Percentiles rank a stretch among this genome's conserved stretches.
phyloP scores from a whole-genome alignment of 352 stramenopile genomes.

The Phytopythium vexans region DNA sequence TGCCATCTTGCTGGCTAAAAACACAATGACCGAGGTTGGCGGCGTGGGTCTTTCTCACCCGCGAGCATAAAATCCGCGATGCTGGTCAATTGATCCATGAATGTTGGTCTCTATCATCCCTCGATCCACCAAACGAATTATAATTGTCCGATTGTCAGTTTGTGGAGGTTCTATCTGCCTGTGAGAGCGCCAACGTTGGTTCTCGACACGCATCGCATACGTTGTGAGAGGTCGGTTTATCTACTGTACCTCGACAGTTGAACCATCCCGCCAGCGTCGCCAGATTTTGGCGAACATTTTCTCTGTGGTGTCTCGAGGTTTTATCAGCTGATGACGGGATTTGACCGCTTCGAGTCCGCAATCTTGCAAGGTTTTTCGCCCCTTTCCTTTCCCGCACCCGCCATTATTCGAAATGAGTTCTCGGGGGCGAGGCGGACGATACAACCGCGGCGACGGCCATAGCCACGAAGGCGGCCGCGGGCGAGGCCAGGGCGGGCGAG shows the following conservation, averaged over 20 bases:
- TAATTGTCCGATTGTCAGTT: too few relatives aligned
- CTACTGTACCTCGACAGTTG: too few relatives aligned
- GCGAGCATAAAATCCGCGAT: neutral
- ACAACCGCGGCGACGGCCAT: neutral
- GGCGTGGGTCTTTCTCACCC: neutral
- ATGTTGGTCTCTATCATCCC: too few relatives aligned
- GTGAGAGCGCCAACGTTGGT: too few relatives aligned
- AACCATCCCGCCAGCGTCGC: neutral
- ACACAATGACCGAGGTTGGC: neutral
- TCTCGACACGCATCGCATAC: too few relatives aligned
- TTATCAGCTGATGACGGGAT: neutral
- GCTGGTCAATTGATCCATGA: neutral
- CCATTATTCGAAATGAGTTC: neutral
- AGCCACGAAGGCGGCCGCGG: neutral
- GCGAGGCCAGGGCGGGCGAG: neutral
- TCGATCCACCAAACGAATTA: too few relatives aligned
- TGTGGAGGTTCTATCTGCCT: too few relatives aligned
- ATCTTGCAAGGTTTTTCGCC: neutral
- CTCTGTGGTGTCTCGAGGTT: neutral
- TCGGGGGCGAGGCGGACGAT: slow-evolving; percentile 2
- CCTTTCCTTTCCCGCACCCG: neutral
- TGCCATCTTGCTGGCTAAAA: neutral
- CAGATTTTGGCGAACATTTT: slow-evolving; percentile 1
- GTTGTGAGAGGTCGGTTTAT: too few relatives aligned
- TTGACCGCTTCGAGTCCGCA: neutral